These are phyloP conservation scores for Vanrija pseudolonga DNA, from an alignment of 1,284 basidiomycete genomes.

Conservation along the genomic window DNA sequence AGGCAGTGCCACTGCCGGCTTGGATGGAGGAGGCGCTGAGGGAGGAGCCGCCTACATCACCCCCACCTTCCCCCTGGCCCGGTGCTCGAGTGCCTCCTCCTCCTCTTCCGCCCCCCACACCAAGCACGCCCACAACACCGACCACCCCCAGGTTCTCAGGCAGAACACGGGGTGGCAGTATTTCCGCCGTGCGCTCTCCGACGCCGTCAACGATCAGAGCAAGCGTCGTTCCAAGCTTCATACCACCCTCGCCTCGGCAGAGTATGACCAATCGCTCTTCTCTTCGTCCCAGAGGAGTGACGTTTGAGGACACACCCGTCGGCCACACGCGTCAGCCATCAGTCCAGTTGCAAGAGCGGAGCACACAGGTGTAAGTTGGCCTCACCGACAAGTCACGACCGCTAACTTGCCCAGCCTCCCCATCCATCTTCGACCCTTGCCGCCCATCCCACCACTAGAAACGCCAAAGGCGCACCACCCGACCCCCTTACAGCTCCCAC, in stretches of 20 bases:
- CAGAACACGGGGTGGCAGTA: too few species aligned
- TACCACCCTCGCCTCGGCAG: too few species aligned
- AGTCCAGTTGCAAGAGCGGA: not conserved
- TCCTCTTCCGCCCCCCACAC: constrained; percentile 8
- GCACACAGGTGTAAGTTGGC: not conserved
- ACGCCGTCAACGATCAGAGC: too few species aligned
- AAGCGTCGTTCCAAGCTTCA: too few species aligned
- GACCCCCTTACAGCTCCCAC: too few species aligned
- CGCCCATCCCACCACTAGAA: constrained; percentile 6
- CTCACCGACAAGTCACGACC: not conserved
- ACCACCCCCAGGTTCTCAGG: too few species aligned
- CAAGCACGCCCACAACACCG: not conserved
- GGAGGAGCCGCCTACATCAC: not conserved
- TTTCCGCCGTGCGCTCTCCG: too few species aligned
- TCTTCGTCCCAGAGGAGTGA: too few species aligned
- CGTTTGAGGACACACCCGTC: too few species aligned
- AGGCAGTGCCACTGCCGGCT: not conserved
- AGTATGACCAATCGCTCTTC: too few species aligned
- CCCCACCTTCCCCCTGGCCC: not conserved
- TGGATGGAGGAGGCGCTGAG: not conserved
- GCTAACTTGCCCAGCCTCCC: constrained; percentile 3
- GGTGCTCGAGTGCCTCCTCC: constrained; percentile 1
- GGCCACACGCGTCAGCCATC: too few species aligned
- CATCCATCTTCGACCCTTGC: constrained; percentile 12
- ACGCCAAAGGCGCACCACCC: not conserved